phyloP scores from a whole-genome alignment of 2,329 filamentous ascomycete genomes.

The Penicillium sclerotigenum region DNA sequence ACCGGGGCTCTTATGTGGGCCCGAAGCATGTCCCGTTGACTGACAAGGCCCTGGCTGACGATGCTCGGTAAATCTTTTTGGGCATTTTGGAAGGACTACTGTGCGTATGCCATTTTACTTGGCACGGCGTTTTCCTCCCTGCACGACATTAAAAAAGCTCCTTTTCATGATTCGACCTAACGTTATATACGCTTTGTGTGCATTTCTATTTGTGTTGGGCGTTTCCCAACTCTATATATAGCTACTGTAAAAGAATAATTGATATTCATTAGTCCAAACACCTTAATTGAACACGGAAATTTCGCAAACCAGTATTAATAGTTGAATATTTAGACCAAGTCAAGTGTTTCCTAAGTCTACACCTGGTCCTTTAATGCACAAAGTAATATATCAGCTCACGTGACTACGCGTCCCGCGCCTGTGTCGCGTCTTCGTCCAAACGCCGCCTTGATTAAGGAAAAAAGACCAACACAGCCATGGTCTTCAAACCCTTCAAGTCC shows the following conservation, averaged over 20 bases:
- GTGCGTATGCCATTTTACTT: slow-evolving; percentile 19
- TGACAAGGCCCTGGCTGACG: slow-evolving; percentile 32
- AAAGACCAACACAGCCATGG: slow-evolving; percentile 30
- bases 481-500: slow-evolving; percentile 48
- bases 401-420: slow-evolving; percentile 20
- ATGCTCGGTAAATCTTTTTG: slow-evolving; percentile 25
- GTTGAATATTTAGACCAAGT: not conserved
- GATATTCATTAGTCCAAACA: not conserved
- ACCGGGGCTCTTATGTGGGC: slow-evolving; percentile 34
- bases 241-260: slow-evolving; percentile 8
- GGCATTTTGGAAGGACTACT: slow-evolving; percentile 4
- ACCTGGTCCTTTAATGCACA: not conserved
- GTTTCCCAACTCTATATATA: slow-evolving; percentile 2
- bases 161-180: slow-evolving; percentile 13
- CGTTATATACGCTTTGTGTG: slow-evolving; percentile 11
- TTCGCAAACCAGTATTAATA: not conserved
- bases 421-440: slow-evolving; percentile 14
- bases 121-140: slow-evolving; percentile 9
- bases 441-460: not conserved
- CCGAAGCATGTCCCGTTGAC: slow-evolving; percentile 37
- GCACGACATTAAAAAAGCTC: slow-evolving; percentile 9
- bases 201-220: slow-evolving; percentile 10
- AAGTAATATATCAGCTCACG: slow-evolving; percentile 8
- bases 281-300: no score
- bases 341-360: not conserved